phyloP scores from a whole-genome alignment of 768 basidiomycete species.

The Termitomyces titanicus region DNA sequence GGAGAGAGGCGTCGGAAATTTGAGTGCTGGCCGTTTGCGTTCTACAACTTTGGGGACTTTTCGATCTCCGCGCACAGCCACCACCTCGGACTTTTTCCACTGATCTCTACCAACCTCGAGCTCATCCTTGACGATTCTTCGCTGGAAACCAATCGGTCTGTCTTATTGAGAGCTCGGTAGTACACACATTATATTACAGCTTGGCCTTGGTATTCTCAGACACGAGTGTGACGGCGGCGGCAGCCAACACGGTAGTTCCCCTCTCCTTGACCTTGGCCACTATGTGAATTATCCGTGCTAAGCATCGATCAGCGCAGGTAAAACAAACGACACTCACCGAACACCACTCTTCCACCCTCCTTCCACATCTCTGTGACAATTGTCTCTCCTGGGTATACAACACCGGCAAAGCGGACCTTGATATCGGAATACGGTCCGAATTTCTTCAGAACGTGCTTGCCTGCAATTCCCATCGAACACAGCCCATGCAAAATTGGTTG shows the following conservation, averaged over 20 bases:
- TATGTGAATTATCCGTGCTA: constrained; percentile 28
- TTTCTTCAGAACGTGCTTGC: constrained; percentile 86
- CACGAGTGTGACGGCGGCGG: constrained; percentile 76
- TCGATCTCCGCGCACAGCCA: constrained; percentile 14
- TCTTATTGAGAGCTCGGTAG: neutral
- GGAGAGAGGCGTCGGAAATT: constrained; percentile 27
- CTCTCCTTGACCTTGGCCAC: constrained; percentile 90
- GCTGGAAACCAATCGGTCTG: neutral
- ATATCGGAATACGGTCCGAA: constrained; percentile 89
- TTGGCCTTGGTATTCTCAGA: constrained; percentile 53
- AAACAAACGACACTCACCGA: constrained; percentile 56
- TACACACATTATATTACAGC: constrained; percentile 35
- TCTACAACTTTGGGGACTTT: constrained; percentile 15
- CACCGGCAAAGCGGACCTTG: constrained; percentile 92
- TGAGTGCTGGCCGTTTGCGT: constrained; percentile 17
- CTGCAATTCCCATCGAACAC: constrained; percentile 89
- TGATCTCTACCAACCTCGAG: neutral
- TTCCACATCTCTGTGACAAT: constrained; percentile 99
- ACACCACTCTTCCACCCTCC: constrained; percentile 86
- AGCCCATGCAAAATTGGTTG: constrained; percentile 87
- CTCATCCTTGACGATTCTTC: neutral
- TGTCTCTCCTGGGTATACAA: constrained; percentile 95
- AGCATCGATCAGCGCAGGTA: neutral
- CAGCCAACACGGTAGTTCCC: constrained; percentile 62
- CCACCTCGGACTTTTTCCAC: neutral